Evolutionary conservation across 2,329 filamentous ascomycete genomes (phyloP), one percentile per base, ranked within the genome.

Genomic region (Cryphonectria naterciae): DNA sequence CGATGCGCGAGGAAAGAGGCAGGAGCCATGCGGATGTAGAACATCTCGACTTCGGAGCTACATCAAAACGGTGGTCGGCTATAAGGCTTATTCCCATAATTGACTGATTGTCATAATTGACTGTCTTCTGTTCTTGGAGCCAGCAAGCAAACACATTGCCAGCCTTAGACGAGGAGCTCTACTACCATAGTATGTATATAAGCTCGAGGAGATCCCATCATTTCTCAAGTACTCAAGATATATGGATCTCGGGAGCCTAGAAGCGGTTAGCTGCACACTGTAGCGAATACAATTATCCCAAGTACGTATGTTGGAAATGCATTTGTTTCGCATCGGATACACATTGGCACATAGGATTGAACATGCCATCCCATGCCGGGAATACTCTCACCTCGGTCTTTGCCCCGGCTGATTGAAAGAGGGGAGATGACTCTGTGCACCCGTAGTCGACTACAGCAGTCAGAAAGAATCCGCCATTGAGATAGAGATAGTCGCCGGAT

Each of bases 201-300:
- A 7, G 52, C 52, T 56, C 25, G 52, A 56, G 52, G 52, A 32
- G 43, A 19, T 49, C 43, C 25, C 25, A 4, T n/a, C 52, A 32
- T 28, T 10, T 25, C 13, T 54, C n/a, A 10, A 52, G 22, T 22
- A 52, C 22, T 52, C 49, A 25, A 11, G 7, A 13, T 25, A 25
- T 46, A 46, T 13, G 4, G 13, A 17, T n/a, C n/a, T n/a, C n/a
- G n/a, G n/a, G n/a, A n/a, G 19, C 7, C 10, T 3, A 25, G 22
- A 52, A 25, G 49, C n/a, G 7, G n/a, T 52, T 10, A n/a, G 7
- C 70, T 75, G 13, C 15, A 41, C 15, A 70, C 70, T 25, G 70
- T 77, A 67, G 77, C 74, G 1, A 71, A 67, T 56, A 17, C 5
- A 22, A 22, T 22, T 22, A 49, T 22, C 6, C 22, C 46, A n/a